Percentiles rank a stretch among this genome's conserved stretches.
Conservation (phyloP, 2,329 filamentous ascomycete species). For the Colletotrichum higginsianum region DNA sequence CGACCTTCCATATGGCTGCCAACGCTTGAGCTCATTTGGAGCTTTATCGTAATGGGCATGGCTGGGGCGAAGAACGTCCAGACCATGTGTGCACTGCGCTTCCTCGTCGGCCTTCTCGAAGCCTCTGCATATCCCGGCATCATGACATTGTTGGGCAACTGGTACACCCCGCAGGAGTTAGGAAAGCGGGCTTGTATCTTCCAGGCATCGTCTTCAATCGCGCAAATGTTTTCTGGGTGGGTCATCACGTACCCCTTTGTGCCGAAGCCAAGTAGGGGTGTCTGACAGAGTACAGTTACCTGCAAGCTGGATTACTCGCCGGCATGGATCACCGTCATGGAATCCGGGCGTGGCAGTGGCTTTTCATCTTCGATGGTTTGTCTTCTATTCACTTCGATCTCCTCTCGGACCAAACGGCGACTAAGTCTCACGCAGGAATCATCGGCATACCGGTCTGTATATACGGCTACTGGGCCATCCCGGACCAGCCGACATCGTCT, state of each 20-base stretch:
- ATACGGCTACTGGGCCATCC: conserved; percentile 53
- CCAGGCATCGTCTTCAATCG: conserved; percentile 54
- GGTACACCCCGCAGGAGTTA: conserved; percentile 60
- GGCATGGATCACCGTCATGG: background rate
- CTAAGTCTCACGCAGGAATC: background rate
- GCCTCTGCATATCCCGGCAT: conserved; percentile 56
- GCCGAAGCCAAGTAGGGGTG: conserved; percentile 3
- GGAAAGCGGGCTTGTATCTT: conserved; percentile 60
- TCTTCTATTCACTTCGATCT: too few relatives aligned
- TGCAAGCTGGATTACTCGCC: background rate
- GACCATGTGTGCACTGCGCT: conserved; percentile 57
- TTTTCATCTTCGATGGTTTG: background rate
- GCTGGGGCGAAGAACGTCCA: conserved; percentile 55
- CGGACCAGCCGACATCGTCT: conserved; percentile 50
- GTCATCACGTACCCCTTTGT: conserved; percentile 42
- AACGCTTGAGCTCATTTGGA: conserved; percentile 54
- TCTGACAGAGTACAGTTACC: background rate
- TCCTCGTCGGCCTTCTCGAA: conserved; percentile 59
- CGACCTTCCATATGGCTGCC: conserved; percentile 58
- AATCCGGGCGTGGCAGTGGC: background rate
- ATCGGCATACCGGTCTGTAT: conserved; percentile 48
- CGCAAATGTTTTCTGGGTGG: conserved; percentile 61
- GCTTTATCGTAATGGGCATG: conserved; percentile 53
- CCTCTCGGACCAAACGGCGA: background rate
- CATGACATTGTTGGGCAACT: conserved; percentile 58